Evolutionary conservation across 139 green algal species (phyloP).

Genomic region (Micractinium sp.): DNA sequence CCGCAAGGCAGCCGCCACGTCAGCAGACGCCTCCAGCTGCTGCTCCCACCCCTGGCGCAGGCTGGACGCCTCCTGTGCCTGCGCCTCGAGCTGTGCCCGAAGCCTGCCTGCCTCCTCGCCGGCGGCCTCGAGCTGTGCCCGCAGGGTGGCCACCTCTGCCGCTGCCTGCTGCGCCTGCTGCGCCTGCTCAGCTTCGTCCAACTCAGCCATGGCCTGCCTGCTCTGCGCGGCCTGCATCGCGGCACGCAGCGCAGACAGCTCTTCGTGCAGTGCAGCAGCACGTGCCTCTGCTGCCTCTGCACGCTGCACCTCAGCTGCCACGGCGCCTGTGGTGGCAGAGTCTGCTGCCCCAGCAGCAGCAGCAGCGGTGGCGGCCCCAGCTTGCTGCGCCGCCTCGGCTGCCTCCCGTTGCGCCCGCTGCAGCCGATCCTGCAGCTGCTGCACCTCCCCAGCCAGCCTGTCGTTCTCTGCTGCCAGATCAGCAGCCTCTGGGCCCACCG

Average conservation of each 20-base stretch:
- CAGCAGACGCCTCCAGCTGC: neutral
- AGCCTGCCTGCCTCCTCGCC: neutral
- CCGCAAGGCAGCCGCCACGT: neutral
- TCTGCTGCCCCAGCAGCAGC: neutral
- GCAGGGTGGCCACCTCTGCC: neutral
- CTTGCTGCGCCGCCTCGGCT: neutral
- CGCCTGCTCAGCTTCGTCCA: neutral
- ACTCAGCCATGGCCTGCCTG: neutral
- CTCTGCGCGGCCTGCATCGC: neutral
- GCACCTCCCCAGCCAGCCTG: neutral
- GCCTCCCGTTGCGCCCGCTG: neutral
- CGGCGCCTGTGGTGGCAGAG: neutral
- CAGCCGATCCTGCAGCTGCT: conserved; percentile 8
- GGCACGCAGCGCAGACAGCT: neutral
- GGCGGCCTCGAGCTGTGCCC: neutral
- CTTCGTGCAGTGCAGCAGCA: neutral
- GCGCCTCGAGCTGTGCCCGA: neutral
- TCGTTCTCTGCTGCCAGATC: conserved; percentile 13
- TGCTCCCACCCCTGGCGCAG: neutral
- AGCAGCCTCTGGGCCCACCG: neutral
- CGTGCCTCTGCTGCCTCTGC: neutral
- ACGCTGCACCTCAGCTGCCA: neutral
- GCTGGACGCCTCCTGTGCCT: neutral
- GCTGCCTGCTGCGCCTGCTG: neutral
- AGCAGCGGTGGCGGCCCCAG: neutral